Evolutionary conservation across 352 stramenopile genomes (phyloP).

Genomic region (Pythium biforme): DNA sequence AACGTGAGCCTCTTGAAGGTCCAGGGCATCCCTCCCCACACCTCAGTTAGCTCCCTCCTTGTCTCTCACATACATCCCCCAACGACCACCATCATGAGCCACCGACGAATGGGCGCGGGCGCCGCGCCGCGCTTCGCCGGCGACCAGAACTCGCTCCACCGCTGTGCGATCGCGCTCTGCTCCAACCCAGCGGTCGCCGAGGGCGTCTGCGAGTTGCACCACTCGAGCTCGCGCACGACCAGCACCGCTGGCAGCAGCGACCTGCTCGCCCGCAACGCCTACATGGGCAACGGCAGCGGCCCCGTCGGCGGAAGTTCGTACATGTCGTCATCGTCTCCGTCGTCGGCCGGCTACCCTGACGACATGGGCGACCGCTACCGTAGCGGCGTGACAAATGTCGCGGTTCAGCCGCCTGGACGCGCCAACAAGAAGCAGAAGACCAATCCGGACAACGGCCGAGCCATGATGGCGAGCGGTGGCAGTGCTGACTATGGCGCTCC

Average conservation of each 20-base stretch:
- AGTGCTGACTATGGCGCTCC: neutral
- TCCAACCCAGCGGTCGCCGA: conserved; percentile 73
- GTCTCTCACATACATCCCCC: neutral
- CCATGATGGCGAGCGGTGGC: conserved; percentile 8
- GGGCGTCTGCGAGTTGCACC: conserved; percentile 74
- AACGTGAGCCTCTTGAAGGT: neutral
- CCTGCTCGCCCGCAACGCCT: conserved; percentile 24
- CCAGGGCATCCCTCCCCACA: neutral
- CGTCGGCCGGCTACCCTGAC: conserved; percentile 27
- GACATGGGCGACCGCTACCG: conserved; percentile 54
- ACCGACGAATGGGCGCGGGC: conserved; percentile 17
- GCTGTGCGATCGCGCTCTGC: conserved; percentile 76
- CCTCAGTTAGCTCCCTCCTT: neutral
- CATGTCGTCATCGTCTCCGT: conserved; percentile 24
- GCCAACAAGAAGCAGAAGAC: conserved; percentile 63
- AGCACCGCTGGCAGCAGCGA: neutral
- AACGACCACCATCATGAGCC: conserved; percentile 23
- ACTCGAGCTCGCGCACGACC: conserved; percentile 36
- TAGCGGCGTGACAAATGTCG: conserved; percentile 37
- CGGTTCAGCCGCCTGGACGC: conserved; percentile 50
- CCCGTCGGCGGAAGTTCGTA: conserved; percentile 12
- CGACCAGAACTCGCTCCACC: conserved; percentile 64
- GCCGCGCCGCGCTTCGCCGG: conserved; percentile 18
- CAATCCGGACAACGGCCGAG: conserved; percentile 9
- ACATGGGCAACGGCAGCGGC: conserved; percentile 7